Evolutionary conservation across 768 basidiomycete species (phyloP).

Genomic region (Gloeopeniophorella convolvens): DNA sequence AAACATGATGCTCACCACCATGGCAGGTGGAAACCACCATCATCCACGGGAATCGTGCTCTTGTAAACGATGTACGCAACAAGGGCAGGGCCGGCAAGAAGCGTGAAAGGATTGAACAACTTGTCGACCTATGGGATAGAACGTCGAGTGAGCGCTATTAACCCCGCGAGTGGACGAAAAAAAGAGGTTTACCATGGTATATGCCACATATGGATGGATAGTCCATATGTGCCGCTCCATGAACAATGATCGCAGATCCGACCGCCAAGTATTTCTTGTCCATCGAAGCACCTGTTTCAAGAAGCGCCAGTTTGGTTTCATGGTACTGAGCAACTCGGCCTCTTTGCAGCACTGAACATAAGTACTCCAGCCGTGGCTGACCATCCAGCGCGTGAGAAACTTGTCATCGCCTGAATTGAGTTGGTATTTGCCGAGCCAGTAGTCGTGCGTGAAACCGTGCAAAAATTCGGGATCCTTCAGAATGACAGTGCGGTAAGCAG

Average conservation of each 20-base stretch:
- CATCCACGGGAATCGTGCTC: conserved; percentile 55
- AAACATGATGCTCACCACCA: conserved; percentile 58
- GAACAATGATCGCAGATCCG: conserved; percentile 82
- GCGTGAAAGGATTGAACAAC: conserved; percentile 79
- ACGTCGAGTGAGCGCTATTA: no score
- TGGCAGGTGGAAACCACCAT: conserved; percentile 76
- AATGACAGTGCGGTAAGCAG: conserved; percentile 90
- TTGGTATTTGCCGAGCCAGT: conserved; percentile 91
- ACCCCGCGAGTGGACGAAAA: conserved; percentile 4
- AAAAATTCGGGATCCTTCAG: conserved; percentile 92
- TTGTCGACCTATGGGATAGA: conserved; percentile 60
- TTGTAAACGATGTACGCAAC: conserved; percentile 75
- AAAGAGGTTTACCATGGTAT: conserved; percentile 65
- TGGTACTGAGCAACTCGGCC: conserved; percentile 82
- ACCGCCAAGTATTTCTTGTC: conserved; percentile 94
- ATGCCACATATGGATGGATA: conserved; percentile 71
- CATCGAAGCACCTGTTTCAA: conserved; percentile 89
- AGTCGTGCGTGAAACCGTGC: conserved; percentile 90
- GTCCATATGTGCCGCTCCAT: conserved; percentile 88
- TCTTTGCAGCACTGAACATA: conserved; percentile 85
- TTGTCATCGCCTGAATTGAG: conserved; percentile 93
- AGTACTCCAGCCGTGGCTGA: conserved; percentile 92
- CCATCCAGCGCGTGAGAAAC: conserved; percentile 95
- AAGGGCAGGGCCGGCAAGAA: conserved; percentile 77
- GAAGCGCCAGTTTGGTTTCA: conserved; percentile 97